phyloP scores from a whole-genome alignment of 371 early-diverging fungal genomes.

The Mortierella sp. region DNA sequence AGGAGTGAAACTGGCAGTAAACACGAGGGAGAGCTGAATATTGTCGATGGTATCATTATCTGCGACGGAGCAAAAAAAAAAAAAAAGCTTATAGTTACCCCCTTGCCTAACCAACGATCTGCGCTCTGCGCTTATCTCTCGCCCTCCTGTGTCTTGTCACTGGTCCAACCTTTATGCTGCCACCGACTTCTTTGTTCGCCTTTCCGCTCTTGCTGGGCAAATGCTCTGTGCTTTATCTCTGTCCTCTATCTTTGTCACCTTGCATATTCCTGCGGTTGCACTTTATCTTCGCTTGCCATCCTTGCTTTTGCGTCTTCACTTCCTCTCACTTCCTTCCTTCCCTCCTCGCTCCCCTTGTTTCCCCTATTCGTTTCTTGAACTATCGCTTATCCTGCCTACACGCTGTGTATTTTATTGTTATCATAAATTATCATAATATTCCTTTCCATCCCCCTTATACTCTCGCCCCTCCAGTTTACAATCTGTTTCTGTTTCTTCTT shows the following conservation, averaged over 20 bases:
- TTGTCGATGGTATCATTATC: no score
- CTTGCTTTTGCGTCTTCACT: background rate
- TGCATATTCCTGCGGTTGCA: background rate
- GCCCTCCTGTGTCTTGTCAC: background rate
- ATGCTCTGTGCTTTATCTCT: slow-evolving; percentile 1
- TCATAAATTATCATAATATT: no score
- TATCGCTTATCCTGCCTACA: background rate
- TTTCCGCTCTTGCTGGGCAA: background rate
- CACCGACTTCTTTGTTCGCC: background rate
- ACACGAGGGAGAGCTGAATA: no score
- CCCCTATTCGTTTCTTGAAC: background rate
- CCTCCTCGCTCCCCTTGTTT: slow-evolving; percentile 1
- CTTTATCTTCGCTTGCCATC: background rate
- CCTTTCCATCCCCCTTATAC: no score
- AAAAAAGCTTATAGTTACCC: background rate
- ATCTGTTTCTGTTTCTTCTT: background rate
- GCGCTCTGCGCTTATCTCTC: background rate
- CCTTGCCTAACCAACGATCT: background rate
- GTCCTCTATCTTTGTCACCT: background rate
- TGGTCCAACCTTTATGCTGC: background rate
- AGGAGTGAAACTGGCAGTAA: no score
- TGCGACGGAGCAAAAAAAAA: no score
- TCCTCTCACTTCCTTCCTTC: background rate
- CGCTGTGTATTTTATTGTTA: no score
- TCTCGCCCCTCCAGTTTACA: no score